phyloP scores from a whole-genome alignment of 2,329 filamentous ascomycete genomes.

The Botryotinia globosa region DNA sequence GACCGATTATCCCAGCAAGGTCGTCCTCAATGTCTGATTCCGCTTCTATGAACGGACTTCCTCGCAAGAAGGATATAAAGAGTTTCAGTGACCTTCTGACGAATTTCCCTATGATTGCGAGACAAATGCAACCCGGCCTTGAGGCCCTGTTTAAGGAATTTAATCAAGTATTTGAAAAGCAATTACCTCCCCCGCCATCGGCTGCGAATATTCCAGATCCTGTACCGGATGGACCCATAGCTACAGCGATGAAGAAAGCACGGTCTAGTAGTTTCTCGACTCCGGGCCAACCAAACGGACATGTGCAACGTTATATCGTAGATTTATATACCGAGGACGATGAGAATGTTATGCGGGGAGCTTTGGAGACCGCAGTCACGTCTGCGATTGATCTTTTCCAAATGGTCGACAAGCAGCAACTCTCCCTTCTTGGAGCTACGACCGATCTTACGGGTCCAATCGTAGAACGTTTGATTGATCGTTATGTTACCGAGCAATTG shows the following conservation, averaged over 20 bases:
- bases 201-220: constrained; percentile 59
- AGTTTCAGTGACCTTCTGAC: constrained; percentile 86
- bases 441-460: constrained; percentile 90
- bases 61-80: constrained; percentile 84
- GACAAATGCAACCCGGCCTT: constrained; percentile 90
- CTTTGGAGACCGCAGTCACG: constrained; percentile 87
- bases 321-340: constrained; percentile 81
- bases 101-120: constrained; percentile 90
- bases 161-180: constrained; percentile 77
- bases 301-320: constrained; percentile 41
- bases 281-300: constrained; percentile 40
- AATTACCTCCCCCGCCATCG: constrained; percentile 71
- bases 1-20: constrained; percentile 29
- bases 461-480: constrained; percentile 91
- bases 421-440: constrained; percentile 86
- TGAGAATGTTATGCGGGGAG: constrained; percentile 83
- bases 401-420: constrained; percentile 89
- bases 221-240: constrained; percentile 54
- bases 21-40: constrained; percentile 24
- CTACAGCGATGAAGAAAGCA: constrained; percentile 53
- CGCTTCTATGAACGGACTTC: constrained; percentile 41
- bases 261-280: constrained; percentile 49
- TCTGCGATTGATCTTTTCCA: constrained; percentile 95
- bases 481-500: constrained; percentile 89
- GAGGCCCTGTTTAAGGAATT: constrained; percentile 91